Evolutionary conservation across 768 basidiomycete genomes (phyloP).

Genomic region (Amanita inopinata): DNA sequence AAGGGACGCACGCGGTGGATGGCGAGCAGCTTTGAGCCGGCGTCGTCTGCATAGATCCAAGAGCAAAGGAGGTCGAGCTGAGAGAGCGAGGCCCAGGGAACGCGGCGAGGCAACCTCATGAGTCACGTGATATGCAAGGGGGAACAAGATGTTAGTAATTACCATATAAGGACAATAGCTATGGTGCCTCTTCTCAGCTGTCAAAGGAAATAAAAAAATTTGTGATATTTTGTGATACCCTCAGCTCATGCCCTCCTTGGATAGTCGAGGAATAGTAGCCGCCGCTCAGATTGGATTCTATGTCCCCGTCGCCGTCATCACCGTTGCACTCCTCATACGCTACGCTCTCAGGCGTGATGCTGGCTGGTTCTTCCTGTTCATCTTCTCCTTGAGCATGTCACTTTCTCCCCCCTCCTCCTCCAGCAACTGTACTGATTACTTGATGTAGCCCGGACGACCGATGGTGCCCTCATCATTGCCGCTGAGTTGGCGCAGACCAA

Average conservation of each 20-base stretch:
- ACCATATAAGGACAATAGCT: no score
- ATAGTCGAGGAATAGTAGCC: slow-evolving; percentile 41
- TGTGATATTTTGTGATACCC: no score
- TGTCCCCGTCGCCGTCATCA: slow-evolving; percentile 39
- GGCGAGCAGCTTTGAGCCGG: slow-evolving; percentile 47
- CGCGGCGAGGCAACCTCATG: slow-evolving; percentile 72
- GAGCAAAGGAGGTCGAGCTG: slow-evolving; percentile 72
- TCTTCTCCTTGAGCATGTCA: slow-evolving; percentile 49
- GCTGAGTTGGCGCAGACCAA: slow-evolving; percentile 34
- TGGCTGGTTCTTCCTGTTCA: slow-evolving; percentile 59
- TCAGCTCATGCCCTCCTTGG: slow-evolving; percentile 33
- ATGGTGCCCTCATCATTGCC: slow-evolving; percentile 47
- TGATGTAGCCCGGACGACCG: slow-evolving; percentile 44
- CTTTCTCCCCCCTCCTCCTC: neutral
- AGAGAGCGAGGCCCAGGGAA: slow-evolving; percentile 61
- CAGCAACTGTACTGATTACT: neutral
- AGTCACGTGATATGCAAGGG: no score
- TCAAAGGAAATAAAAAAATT: no score
- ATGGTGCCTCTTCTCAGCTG: no score
- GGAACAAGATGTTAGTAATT: neutral
- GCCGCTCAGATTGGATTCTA: slow-evolving; percentile 53
- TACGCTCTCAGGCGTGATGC: slow-evolving; percentile 51
- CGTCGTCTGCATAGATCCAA: slow-evolving; percentile 65
- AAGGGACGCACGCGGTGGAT: slow-evolving; percentile 49
- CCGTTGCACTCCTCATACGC: slow-evolving; percentile 34